phyloP scores from a whole-genome alignment of 2,329 filamentous ascomycete species.

The Fragosphaeria purpurea region DNA sequence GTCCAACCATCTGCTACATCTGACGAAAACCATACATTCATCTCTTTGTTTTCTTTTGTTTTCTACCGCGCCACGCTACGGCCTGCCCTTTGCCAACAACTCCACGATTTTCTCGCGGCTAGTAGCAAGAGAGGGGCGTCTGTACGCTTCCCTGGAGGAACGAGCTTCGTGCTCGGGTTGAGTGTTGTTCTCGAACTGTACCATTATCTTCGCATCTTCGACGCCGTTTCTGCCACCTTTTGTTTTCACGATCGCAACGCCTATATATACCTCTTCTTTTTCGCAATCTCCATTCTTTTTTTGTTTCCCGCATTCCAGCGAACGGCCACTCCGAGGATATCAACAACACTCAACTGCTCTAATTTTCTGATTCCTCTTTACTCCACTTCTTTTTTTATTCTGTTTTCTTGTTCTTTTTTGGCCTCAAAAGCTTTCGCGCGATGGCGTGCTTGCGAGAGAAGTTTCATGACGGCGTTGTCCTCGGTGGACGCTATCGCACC shows the following conservation, averaged over 20 bases:
- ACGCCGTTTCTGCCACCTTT: too few species aligned
- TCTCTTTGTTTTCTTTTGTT: slow-evolving; percentile 3
- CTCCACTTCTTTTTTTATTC: slow-evolving; percentile 13
- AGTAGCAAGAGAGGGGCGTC: background rate
- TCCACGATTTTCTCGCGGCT: too few species aligned
- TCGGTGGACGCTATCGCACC: slow-evolving; percentile 83
- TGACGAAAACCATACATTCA: background rate
- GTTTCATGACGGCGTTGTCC: slow-evolving; percentile 68
- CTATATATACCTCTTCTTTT: slow-evolving; percentile 19
- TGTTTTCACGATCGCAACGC: slow-evolving; percentile 12
- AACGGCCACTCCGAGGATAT: background rate
- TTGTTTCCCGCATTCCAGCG: slow-evolving; percentile 17
- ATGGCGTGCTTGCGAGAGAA: slow-evolving; percentile 83
- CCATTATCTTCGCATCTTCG: slow-evolving; percentile 1
- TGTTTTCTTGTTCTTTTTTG: slow-evolving; percentile 9
- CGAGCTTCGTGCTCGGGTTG: slow-evolving; percentile 6
- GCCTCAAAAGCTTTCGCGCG: slow-evolving; percentile 11
- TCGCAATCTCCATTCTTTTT: slow-evolving; percentile 10
- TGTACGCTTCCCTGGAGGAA: slow-evolving; percentile 9
- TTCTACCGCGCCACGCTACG: too few species aligned
- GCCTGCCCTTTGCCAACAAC: too few species aligned
- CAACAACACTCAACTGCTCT: background rate
- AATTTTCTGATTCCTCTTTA: slow-evolving; percentile 5
- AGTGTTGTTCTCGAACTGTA: slow-evolving; percentile 8
- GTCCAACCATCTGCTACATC: too few species aligned